Conservation (phyloP, 2,329 filamentous ascomycete species). For the Hymenoscyphus salicellus region DNA sequence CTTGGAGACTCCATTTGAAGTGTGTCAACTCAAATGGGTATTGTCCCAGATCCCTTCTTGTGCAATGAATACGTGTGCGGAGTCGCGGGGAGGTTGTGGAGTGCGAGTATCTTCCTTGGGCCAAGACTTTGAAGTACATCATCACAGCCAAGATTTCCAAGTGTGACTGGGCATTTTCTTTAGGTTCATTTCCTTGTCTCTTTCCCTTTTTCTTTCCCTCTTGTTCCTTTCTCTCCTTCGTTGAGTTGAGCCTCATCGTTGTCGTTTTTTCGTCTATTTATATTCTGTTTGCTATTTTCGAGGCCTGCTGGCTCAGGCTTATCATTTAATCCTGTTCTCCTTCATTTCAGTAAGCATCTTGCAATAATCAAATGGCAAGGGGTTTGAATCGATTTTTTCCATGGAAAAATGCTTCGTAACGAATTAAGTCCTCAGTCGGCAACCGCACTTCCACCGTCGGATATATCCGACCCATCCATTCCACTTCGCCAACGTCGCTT, state of each 20-base stretch:
- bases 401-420: neutral
- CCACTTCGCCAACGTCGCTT: neutral
- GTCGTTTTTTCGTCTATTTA: neutral
- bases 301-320: neutral
- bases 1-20: neutral
- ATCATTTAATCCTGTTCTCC: neutral
- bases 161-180: neutral
- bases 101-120: neutral
- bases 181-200: neutral
- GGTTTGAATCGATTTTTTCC: neutral
- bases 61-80: neutral
- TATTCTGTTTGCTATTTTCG: neutral
- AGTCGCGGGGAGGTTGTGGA: neutral
- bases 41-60: neutral
- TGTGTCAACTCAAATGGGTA: neutral
- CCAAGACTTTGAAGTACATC: constrained; percentile 1
- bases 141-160: neutral
- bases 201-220: neutral
- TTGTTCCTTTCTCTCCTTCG: neutral
- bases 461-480: neutral
- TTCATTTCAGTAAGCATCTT: neutral
- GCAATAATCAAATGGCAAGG: neutral
- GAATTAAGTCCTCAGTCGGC: neutral
- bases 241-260: neutral
- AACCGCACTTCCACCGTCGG: neutral